phyloP scores from a whole-genome alignment of 106 monocot genomes.

The Agapanthus africanus region DNA sequence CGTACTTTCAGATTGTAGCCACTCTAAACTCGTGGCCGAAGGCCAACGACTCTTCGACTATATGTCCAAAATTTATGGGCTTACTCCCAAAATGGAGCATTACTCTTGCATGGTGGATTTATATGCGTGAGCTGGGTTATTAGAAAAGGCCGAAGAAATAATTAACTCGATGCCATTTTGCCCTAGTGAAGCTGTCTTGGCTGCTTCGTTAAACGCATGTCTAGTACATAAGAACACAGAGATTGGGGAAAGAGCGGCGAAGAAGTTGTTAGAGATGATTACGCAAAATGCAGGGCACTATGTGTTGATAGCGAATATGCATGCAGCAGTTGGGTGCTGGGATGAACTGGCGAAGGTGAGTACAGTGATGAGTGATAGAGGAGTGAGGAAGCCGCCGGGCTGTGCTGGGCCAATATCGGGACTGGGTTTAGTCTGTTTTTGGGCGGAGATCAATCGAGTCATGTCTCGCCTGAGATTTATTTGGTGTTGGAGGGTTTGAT shows the following conservation, averaged over 20 bases:
- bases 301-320: slow-evolving; percentile 40
- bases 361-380: slow-evolving; percentile 47
- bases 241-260: slow-evolving; percentile 29
- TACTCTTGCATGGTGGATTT: slow-evolving; percentile 56
- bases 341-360: slow-evolving; percentile 43
- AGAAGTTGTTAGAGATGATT: slow-evolving; percentile 31
- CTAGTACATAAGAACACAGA: slow-evolving; percentile 25
- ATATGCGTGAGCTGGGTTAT: slow-evolving; percentile 35
- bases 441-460: slow-evolving; percentile 35
- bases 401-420: slow-evolving; percentile 20
- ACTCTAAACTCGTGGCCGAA: slow-evolving; percentile 37
- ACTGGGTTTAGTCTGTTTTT: slow-evolving; percentile 36
- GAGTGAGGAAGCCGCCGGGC: slow-evolving; percentile 33
- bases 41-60: slow-evolving; percentile 29
- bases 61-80: slow-evolving; percentile 24
- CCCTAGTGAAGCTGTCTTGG: slow-evolving; percentile 39
- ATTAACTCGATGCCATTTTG: slow-evolving; percentile 25
- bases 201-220: slow-evolving; percentile 40
- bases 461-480: slow-evolving; percentile 28
- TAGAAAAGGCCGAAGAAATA: slow-evolving; percentile 36
- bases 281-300: slow-evolving; percentile 46
- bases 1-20: slow-evolving; percentile 53
- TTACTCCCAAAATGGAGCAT: slow-evolving; percentile 40
- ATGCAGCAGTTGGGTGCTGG: slow-evolving; percentile 40
- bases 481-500: slow-evolving; percentile 22